Conservation (phyloP, 345 rosid species). For the Pelargonium nanum region DNA sequence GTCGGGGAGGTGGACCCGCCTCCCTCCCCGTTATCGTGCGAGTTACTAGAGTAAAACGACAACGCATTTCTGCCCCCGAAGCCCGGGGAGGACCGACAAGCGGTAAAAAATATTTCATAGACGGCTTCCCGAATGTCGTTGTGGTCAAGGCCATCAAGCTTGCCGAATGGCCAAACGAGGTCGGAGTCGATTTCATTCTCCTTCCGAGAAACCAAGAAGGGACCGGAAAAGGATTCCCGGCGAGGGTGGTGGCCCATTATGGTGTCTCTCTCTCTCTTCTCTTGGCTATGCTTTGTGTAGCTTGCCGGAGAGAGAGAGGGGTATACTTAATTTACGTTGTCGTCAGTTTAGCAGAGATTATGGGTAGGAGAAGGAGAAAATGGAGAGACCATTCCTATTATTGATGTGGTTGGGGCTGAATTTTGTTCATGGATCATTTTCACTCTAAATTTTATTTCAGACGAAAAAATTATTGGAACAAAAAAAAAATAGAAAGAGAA, state of each 20-base stretch:
- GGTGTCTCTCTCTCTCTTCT: too few species aligned
- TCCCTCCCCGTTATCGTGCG: conserved; percentile 21
- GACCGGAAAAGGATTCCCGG: conserved; percentile 42
- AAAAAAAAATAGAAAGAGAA: too few species aligned
- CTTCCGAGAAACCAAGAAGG: conserved; percentile 21
- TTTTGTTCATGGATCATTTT: too few species aligned
- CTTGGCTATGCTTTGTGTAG: too few species aligned
- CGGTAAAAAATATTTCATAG: conserved; percentile 83
- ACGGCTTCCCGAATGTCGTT: conserved; percentile 74
- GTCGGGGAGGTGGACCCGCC: conserved; percentile 8
- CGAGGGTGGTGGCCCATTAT: conserved; percentile 38
- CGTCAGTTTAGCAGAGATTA: too few species aligned
- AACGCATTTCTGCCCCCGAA: conserved; percentile 72
- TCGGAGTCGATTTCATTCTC: conserved; percentile 15
- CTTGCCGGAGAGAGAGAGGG: conserved; percentile 41
- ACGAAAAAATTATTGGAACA: too few species aligned
- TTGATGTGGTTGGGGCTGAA: too few species aligned
- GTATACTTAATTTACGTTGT: too few species aligned
- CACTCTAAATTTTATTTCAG: too few species aligned
- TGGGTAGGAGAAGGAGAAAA: too few species aligned
- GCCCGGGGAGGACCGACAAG: conserved; percentile 84
- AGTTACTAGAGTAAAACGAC: conserved; percentile 34
- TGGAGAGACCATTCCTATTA: too few species aligned
- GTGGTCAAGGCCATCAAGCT: conserved; percentile 42
- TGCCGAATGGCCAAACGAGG: conserved; percentile 67